Conservation (phyloP, 2,329 filamentous ascomycete species). For the Talaromyces rugulosus region DNA sequence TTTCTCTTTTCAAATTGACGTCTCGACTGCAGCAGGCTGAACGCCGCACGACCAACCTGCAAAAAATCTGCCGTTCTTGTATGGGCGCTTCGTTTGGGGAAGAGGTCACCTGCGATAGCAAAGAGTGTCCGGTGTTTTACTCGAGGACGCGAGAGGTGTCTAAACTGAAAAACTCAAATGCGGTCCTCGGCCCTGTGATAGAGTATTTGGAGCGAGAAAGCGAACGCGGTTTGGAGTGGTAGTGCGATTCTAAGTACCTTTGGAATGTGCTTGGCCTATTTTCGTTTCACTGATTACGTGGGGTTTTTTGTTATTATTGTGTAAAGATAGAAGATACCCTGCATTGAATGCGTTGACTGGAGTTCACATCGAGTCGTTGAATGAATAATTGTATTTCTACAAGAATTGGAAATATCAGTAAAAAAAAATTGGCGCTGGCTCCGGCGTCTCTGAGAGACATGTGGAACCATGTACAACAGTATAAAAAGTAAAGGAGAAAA, state of each 20-base stretch:
- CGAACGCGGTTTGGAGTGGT: conserved; percentile 36
- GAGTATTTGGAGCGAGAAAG: conserved; percentile 31
- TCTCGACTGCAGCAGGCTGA: conserved; percentile 61
- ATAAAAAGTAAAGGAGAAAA: background rate
- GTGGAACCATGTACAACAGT: background rate
- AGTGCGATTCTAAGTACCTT: background rate
- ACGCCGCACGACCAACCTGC: conserved; percentile 58
- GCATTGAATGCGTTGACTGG: background rate
- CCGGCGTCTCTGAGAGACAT: no score
- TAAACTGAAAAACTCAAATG: conserved; percentile 33
- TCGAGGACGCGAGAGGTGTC: conserved; percentile 35
- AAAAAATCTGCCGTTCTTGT: conserved; percentile 74
- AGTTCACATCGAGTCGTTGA: background rate
- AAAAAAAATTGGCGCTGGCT: no score
- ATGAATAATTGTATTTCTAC: background rate
- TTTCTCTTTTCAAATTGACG: conserved; percentile 62
- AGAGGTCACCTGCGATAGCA: conserved; percentile 79
- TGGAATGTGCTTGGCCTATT: background rate
- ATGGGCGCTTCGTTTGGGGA: conserved; percentile 69
- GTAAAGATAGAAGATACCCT: background rate
- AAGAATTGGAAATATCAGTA: background rate
- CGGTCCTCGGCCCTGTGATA: conserved; percentile 33
- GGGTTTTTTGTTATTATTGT: background rate
- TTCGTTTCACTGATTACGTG: background rate
- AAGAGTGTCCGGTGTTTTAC: conserved; percentile 92